Conservation (phyloP, 2,329 filamentous ascomycete species). For the Rutstroemia sp. region DNA sequence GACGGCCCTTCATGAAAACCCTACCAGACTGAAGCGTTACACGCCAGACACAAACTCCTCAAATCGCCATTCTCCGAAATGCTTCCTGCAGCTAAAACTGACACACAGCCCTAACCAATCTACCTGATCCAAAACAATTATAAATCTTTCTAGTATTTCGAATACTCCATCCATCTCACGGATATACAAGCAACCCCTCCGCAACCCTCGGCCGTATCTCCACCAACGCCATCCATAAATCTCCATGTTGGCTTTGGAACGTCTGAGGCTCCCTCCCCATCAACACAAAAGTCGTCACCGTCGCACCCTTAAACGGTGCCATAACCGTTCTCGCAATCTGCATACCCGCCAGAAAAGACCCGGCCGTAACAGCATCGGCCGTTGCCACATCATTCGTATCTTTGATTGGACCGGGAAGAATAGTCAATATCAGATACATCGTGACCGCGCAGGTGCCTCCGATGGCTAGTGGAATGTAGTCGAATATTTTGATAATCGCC, state of each 20-base stretch:
- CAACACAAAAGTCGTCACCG: not conserved
- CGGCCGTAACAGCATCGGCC: not conserved
- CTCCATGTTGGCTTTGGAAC: not conserved
- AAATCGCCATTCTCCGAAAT: too few species aligned
- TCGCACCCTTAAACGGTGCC: not conserved
- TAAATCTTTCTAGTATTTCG: too few species aligned
- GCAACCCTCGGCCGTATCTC: not conserved
- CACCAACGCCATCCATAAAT: constrained; percentile 3
- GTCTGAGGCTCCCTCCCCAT: constrained; percentile 1
- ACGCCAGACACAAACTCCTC: too few species aligned
- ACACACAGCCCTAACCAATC: too few species aligned
- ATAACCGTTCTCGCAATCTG: constrained; percentile 1
- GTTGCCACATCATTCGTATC: not conserved
- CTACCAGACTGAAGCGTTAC: too few species aligned
- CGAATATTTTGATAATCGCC: not conserved
- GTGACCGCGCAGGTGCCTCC: not conserved
- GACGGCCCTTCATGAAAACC: too few species aligned
- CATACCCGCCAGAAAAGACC: not conserved
- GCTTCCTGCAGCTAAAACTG: too few species aligned
- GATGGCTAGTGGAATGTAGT: not conserved
- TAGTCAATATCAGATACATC: not conserved
- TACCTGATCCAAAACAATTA: too few species aligned
- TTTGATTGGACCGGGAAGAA: not conserved
- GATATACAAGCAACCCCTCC: not conserved
- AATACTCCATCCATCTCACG: too few species aligned